Evolutionary conservation across 2,329 filamentous ascomycete species (phyloP), one percentile per base, ranked within the genome.

Genomic region (Colletotrichum costaricense): DNA sequence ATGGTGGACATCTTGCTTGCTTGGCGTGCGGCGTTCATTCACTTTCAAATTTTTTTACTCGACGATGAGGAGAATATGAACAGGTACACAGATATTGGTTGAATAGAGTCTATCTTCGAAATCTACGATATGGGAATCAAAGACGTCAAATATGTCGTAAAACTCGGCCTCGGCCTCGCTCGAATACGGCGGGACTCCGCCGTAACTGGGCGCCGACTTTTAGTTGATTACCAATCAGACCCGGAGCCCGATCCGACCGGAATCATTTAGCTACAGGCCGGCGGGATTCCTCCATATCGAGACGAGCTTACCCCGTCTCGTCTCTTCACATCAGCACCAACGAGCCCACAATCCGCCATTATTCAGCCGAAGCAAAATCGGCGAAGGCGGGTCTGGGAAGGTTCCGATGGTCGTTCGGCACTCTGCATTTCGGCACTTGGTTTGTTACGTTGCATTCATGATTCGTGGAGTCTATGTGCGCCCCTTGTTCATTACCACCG

Each of bases 1-100:
- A 95, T 94, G 78, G 91, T 90, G 24, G 92, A 90, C 93, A 95
- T 95, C 57, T 57, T 80, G 69, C 60, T 62, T 28, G 57, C 60
- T 73, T 71, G 71, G 22, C 71, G 67, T 73, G 35, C 59, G 38
- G 26, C 71, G 56, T 58, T 73, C 67, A 73, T 71, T 52, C 67
- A 67, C 7, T 46, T 22, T 7, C 7, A 4, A 30, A 26, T 19
- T 35, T 12, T 12, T 4, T 26, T n/a, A 12, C 26, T 38, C 14
- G 28, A 35, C 12, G 16, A 42, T 19, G 42, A 12, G 11, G 19
- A n/a, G 28, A 8, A 8, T 54, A n/a, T 4, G n/a, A 8, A 5
- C 30, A 30, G 30, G 30, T 16, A 54, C 19, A 49, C 42, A 49
- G n/a, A 55, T 22, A 16, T 14, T 24, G 16, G 22, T 30, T 3